Evolutionary conservation across 192 early-diverging fungal species (phyloP), one percentile per base, ranked within the genome.

Genomic region (Powellomyces hirtus): DNA sequence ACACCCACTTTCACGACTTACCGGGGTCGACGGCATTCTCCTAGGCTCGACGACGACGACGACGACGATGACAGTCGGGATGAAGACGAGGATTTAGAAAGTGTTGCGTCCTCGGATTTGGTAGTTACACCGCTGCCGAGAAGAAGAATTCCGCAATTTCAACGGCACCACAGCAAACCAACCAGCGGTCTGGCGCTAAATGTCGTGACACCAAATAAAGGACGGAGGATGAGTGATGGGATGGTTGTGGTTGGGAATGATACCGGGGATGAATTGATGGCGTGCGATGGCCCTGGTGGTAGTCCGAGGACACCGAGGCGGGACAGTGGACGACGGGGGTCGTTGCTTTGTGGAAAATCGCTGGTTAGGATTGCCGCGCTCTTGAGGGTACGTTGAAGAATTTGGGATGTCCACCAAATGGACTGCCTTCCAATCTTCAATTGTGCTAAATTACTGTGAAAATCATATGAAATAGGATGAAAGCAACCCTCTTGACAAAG

Each of bases 401-500:
- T n/a, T n/a, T n/a, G n/a, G n/a, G n/a, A n/a, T n/a, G 51, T 53
- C 27, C 24, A n/a, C n/a, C n/a, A n/a, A n/a, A n/a, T 16, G 24
- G 7, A 10, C 22, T 53, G n/a, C 11, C 6, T 24, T 7, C 27
- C 11, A 34, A 35, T 35, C 57, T 5, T 59, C 7, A 24, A 18
- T 59, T 22, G 11, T 7, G 24, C 16, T 10, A 10, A 16, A 14
- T 33, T 10, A 5, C 8, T 5, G 11, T 37, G 24, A 11, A 34
- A 11, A 10, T 59, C 29, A 53, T 42, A 20, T 8, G 5, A 6
- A 37, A 52, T 37, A 72, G 62, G 70, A 72, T 4, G 70, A 72
- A 34, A 38, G 55, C 7, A 38, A 63, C 26, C 70, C 61, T 26
- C 44, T 72, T 8, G 62, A 56, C 4, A 72, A 64, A 22, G 70